Percentiles rank a stretch among this genome's conserved stretches.
Conservation (phyloP, 306 rosid genomes). For the Citrullus colocynthis region DNA sequence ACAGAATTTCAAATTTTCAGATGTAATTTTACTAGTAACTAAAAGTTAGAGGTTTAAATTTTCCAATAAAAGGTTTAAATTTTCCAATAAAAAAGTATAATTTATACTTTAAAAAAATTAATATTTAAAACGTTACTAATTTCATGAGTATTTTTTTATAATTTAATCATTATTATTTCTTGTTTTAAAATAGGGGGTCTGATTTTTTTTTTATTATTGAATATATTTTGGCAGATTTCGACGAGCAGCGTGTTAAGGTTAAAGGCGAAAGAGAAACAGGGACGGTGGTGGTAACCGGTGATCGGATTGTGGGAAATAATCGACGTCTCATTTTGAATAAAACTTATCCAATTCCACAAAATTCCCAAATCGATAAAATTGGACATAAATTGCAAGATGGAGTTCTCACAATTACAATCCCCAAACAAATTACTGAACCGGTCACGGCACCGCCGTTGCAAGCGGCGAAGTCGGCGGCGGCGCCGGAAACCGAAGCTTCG, state of each 20-base stretch:
- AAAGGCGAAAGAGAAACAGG: neutral
- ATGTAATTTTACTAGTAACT: no score
- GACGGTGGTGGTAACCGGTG: neutral
- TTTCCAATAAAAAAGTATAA: no score
- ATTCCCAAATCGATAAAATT: neutral
- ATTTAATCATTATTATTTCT: no score
- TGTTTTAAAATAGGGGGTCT: no score
- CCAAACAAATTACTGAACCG: neutral
- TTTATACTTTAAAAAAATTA: no score
- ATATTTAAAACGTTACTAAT: no score
- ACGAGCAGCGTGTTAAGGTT: neutral
- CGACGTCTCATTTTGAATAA: neutral
- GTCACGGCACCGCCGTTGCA: neutral
- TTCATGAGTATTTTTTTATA: no score
- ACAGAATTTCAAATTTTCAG: no score
- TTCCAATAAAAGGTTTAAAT: no score
- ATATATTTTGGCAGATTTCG: neutral
- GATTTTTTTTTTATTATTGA: neutral
- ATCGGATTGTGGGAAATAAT: neutral
- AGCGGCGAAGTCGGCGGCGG: neutral
- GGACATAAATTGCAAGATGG: neutral
- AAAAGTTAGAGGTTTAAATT: no score
- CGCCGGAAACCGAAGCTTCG: neutral
- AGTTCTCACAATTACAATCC: constrained; percentile 4
- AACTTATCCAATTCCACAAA: neutral